These are phyloP conservation scores for Apiotrichum mycotoxinovorans DNA, from an alignment of 1,284 basidiomycete genomes.

Conservation along the genomic window DNA sequence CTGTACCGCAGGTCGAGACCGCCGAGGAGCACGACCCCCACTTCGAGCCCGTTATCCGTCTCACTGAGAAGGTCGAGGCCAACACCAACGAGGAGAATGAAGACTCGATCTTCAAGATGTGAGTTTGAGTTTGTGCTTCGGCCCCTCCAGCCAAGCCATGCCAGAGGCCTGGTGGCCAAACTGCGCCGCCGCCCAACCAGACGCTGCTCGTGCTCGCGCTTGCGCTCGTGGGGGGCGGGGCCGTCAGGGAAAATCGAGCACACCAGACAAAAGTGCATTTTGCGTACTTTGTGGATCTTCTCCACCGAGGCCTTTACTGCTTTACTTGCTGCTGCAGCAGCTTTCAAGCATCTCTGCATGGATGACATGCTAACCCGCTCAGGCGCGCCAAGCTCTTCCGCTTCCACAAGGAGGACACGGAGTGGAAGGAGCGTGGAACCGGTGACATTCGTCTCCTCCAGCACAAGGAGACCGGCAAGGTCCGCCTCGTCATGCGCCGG, in stretches of 20 bases:
- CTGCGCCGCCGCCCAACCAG: neutral
- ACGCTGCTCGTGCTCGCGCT: neutral
- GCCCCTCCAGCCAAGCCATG: no score
- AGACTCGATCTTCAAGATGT: conserved; percentile 94
- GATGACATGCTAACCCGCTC: conserved; percentile 5
- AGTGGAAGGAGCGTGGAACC: conserved; percentile 89
- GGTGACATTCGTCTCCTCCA: conserved; percentile 82
- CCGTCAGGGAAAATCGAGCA: no score
- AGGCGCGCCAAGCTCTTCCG: conserved; percentile 99
- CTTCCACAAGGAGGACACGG: conserved; percentile 72
- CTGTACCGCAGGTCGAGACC: conserved; percentile 9
- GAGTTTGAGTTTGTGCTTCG: no score
- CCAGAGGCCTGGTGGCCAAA: neutral
- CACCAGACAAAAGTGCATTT: no score
- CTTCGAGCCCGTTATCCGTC: conserved; percentile 94
- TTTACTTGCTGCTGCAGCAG: no score
- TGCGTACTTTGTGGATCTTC: no score
- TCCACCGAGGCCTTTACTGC: no score
- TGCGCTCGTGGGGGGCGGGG: no score
- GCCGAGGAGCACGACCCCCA: conserved; percentile 68
- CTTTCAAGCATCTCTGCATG: no score
- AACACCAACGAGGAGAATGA: conserved; percentile 98
- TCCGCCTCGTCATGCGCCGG: conserved; percentile 96
- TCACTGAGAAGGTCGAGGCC: conserved; percentile 85
- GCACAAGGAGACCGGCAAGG: conserved; percentile 84